Base-by-base conservation (phyloP, 2,329 filamentous ascomycete species). In the Aureobasidium vineae region DNA sequence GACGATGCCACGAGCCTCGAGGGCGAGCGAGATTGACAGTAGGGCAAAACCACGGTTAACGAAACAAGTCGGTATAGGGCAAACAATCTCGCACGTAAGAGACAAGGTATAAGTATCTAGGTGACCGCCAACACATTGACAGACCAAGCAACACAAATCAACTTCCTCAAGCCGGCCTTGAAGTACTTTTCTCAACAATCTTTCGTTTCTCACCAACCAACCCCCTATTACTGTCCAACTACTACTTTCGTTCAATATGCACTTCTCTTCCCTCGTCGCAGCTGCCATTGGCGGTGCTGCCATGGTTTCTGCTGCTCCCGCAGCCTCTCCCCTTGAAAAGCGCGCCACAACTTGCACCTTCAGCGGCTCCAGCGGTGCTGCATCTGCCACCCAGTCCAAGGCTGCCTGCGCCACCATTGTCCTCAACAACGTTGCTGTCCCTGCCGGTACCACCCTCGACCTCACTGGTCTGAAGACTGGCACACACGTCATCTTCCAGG, bases 401-500 rank as follows among this genome's bases (percentile, higher is more conserved):
- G 50, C 47, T 23, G 65, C 69, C 23, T 79, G 77, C 72, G 71
- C 75, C 1, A 74, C 72, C 54, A 80, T 81, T 64, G 71, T 76
- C 33, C 73, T 81, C 6, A 72, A 70, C 63, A 73, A 74, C 67
- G 71, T 79, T 19, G 72, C 68, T 11, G 75, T 79, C 16, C 78
- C 78, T 7, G 71, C 77, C 5, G 74, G 75, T 21, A 72, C 71
- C 40, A 78, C 77, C 19, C 72, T 79, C 10, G 75, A 79, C 65
- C 69, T 79, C 52, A 75, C 71, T 36, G 71, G 70, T 28, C 70
- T 79, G 16, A 71, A 73, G 47, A 67, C 72, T 13, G 75, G 74
- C 31, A 76, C 77, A 19, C 72, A 69, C 33, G 64, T 89, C 69
- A 84, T 83, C 70, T 90, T 90, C 76, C 75, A 85, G 66, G 88